Percentiles rank a stretch among this genome's conserved stretches.
phyloP scores from a whole-genome alignment of 306 rosid species.

The Benincasa hispida region DNA sequence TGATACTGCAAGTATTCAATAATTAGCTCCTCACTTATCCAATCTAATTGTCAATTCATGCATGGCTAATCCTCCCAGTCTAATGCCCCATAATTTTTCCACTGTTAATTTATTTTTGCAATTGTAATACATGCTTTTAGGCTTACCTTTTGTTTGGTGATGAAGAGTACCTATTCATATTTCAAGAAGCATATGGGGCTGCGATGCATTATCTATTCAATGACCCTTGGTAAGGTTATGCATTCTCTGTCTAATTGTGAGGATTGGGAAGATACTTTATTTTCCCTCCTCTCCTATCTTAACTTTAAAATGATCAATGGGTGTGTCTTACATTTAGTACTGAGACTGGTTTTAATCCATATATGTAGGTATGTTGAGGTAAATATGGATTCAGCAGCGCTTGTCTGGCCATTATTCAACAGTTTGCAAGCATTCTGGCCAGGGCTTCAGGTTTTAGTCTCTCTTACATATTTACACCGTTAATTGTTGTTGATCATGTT shows the following conservation, averaged over 20 bases:
- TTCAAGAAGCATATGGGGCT: slow-evolving; percentile 97
- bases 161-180: slow-evolving; percentile 88
- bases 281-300: background rate
- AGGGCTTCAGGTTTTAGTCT: slow-evolving; percentile 79
- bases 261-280: slow-evolving; percentile 14
- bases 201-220: slow-evolving; percentile 82
- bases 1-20: background rate
- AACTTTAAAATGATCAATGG: background rate
- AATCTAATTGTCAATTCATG: background rate
- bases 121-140: slow-evolving; percentile 26
- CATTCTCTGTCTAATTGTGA: slow-evolving; percentile 22
- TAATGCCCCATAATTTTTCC: background rate
- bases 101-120: background rate
- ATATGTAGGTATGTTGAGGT: slow-evolving; percentile 86
- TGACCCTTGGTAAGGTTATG: slow-evolving; percentile 81
- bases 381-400: slow-evolving; percentile 92
- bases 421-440: slow-evolving; percentile 99
- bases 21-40: background rate
- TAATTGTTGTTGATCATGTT: slow-evolving; percentile 11
- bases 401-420: slow-evolving; percentile 94
- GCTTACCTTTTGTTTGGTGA: slow-evolving; percentile 91
- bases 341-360: slow-evolving; percentile 6
- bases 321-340: background rate
- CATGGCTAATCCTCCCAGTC: background rate
- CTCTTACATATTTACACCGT: slow-evolving; percentile 2